phyloP scores from a whole-genome alignment of 495 filamentous ascomycete genomes.

The Neurospora pannonica region DNA sequence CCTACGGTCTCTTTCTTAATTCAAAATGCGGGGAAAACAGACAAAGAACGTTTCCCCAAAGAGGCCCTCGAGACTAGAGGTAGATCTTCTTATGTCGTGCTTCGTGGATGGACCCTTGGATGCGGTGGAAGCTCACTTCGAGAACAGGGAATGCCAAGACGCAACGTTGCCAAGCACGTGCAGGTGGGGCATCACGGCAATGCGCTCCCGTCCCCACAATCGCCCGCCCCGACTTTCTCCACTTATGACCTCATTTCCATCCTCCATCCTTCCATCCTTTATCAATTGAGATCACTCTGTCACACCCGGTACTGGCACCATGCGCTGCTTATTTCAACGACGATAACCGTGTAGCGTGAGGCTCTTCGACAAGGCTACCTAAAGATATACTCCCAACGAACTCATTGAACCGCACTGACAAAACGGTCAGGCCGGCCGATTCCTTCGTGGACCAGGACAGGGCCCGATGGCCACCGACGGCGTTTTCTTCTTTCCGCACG shows the following conservation, averaged over 20 bases:
- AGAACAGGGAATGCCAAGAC: background rate
- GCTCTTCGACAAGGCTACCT: background rate
- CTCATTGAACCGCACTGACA: background rate
- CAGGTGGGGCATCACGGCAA: background rate
- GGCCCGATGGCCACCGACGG: background rate
- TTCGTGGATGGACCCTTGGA: background rate
- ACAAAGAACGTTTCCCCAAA: background rate
- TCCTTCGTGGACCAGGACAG: background rate
- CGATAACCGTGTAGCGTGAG: background rate
- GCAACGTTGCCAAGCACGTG: slow-evolving; percentile 3
- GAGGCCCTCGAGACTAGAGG: background rate
- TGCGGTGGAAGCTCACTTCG: background rate
- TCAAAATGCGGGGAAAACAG: background rate
- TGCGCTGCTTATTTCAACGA: background rate
- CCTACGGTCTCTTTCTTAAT: background rate
- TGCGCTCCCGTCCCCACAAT: background rate
- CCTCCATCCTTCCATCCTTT: background rate
- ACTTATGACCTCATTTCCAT: background rate
- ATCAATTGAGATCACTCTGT: background rate
- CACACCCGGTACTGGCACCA: background rate
- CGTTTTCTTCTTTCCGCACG: background rate
- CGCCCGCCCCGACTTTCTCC: background rate
- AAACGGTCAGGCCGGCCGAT: background rate
- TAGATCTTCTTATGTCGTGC: background rate
- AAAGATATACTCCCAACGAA: background rate